Evolutionary conservation across 768 basidiomycete species (phyloP).

Genomic region (Hydnomerulius pinastri): DNA sequence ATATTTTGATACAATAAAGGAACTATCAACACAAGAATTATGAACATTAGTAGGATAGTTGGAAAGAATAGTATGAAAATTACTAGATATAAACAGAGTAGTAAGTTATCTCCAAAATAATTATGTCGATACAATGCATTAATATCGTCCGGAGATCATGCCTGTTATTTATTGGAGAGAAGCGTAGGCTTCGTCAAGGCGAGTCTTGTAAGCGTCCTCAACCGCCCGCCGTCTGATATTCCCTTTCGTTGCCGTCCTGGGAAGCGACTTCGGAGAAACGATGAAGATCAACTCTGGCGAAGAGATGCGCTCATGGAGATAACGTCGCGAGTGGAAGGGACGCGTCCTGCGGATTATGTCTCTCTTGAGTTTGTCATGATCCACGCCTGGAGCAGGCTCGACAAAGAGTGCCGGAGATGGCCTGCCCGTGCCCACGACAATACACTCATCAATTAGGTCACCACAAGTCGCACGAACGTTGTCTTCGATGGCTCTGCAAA

Average conservation of each 20-base stretch:
- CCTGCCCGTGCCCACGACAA: constrained; percentile 76
- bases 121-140: too few species aligned
- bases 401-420: constrained; percentile 78
- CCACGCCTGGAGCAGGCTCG: constrained; percentile 57
- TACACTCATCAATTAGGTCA: constrained; percentile 66
- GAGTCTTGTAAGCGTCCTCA: constrained; percentile 59
- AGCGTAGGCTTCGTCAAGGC: constrained; percentile 61
- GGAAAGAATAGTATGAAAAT: constrained; percentile 7
- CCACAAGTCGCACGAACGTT: constrained; percentile 67
- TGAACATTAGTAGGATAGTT: constrained; percentile 1
- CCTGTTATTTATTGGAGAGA: constrained; percentile 17
- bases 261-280: constrained; percentile 65
- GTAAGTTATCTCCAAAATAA: constrained; percentile 20
- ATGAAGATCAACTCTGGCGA: constrained; percentile 65
- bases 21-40: neutral
- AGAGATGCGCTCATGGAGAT: constrained; percentile 77
- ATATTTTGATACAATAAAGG: neutral
- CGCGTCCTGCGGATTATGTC: constrained; percentile 74
- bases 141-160: neutral
- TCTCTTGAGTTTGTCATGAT: constrained; percentile 60
- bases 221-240: constrained; percentile 79
- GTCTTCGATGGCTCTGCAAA: constrained; percentile 69
- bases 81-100: constrained; percentile 8
- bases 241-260: constrained; percentile 79
- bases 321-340: constrained; percentile 72